Base-by-base conservation (phyloP, 2,329 filamentous ascomycete species). In the Lachnellula arida region DNA sequence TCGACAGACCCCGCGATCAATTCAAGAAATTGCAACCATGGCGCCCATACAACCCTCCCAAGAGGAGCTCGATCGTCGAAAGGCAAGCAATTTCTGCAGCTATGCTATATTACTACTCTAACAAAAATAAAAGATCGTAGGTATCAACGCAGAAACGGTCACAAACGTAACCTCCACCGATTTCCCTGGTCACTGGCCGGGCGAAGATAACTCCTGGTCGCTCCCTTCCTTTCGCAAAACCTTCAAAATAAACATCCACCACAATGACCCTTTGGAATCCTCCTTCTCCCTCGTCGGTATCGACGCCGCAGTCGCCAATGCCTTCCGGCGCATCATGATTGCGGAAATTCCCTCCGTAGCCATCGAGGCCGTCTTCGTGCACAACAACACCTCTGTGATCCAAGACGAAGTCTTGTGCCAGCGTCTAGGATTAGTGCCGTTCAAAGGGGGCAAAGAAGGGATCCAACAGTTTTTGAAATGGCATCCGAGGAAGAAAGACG, bases 351-450 rank as follows among this genome's bases (percentile, higher is more conserved):
- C 93, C 17, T 94, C 91, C 2, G 81, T 99, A 46, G 94, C 95
- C 64, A 92, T 99, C 68, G 94, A 99, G 78, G 87, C 85, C 60
- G 90, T 96, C 70, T 99, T 88, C 75, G 86, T 97, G 62, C 83
- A 90, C 71, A 95, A 97, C 78, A 99, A 99, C 78, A 97, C 93
- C 50, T 96, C 91, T 5, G 91, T 99, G 37, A 94, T 99, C 68
- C 93, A 97, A 72, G 94, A 99, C 71, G 94, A 99, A 77, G 93
- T 99, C 4, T 85, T 99, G 51, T 87, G 92, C 15, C 89, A 94
- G 72, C 83, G 94, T 46, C 79, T 99, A 34, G 94, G 94, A 57
- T 83, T 99, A 46, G 88, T 99, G 53, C 94, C 95, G 17, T 86
- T 99, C 65, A 88, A 86, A 62, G 94, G 90, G 63, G 83, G 85